Conservation (phyloP, 306 rosid genomes). For the Mimosa bimucronata region DNA sequence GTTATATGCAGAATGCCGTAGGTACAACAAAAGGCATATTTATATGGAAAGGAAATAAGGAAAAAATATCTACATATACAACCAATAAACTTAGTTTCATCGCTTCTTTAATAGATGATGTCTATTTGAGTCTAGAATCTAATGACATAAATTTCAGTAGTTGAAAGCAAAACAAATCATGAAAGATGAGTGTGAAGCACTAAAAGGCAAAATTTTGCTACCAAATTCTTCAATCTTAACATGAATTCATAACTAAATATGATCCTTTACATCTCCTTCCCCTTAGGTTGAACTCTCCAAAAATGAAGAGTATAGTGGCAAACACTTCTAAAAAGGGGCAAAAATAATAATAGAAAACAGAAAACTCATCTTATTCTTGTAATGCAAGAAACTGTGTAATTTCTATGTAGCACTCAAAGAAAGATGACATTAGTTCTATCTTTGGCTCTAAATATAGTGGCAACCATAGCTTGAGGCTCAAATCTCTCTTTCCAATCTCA, state of each 20-base stretch:
- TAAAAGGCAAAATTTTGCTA: background rate
- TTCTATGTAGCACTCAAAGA: conserved; percentile 41
- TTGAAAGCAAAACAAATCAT: no score
- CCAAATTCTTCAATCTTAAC: background rate
- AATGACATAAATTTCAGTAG: no score
- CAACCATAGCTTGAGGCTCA: conserved; percentile 29
- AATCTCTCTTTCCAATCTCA: conserved; percentile 13
- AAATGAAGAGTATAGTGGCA: background rate
- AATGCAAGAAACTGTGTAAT: conserved; percentile 22
- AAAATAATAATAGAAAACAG: background rate
- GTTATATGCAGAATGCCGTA: no score
- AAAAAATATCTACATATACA: no score
- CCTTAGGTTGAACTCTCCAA: background rate
- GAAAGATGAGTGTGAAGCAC: no score
- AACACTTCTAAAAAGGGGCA: background rate
- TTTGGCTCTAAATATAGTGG: conserved; percentile 2
- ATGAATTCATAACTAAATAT: background rate
- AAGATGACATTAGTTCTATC: conserved; percentile 37
- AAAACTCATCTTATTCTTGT: background rate
- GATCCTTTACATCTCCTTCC: background rate
- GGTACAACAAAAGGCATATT: no score
- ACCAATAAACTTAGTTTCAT: background rate
- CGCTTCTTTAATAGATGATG: background rate
- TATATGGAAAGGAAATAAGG: no score
- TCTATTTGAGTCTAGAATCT: no score